Evolutionary conservation across 352 stramenopile species (phyloP), one percentile per base, ranked within the genome.

Genomic region (Blastocystis sp.): DNA sequence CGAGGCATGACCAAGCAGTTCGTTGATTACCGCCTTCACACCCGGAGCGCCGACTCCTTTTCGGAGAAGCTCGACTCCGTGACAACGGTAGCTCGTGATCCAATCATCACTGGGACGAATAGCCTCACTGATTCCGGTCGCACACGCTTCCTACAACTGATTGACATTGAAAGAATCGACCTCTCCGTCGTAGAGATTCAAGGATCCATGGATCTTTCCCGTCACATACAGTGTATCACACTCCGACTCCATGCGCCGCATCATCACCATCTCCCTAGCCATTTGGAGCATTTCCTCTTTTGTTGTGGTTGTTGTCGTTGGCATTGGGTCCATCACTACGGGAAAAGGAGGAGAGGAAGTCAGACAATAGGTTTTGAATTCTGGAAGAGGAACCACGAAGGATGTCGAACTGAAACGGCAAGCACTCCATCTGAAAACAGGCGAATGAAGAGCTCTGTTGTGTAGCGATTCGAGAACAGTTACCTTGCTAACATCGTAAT

Each of bases 51-150:
- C 95, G 16, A 90, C 92, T 51, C 93, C 94, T 57, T 96, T 96
- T 75, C 96, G 92, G 54, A 93, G 92, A 46, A 99, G 90, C 85
- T 96, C 95, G 67, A 96, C 93, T 89, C 95, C 98, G 90, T 99
- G 97, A 90, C 97, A 99, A 81, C 97, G 93, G 91, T 99, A 99
- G 72, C 92, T 97, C 21, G 96, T 99, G 87, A 99, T 99, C 94
- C 94, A 98, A 64, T 94, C 94, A 90, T 99, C 96, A 54, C 92
- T 92, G 77, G 90, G 90, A 48, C 92, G 92, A 51, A 99, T 93
- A 16, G 94, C 94, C 18, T 94, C 91, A 87, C 98, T 92, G 65
- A 99, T 96, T 53, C 97, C 97, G 11, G 94, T 97, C 8, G 95
- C 97, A 29, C 99, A 94, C 32, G 97, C 97, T 90, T 99, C 97